A percentile compares a stretch with the other conserved stretches of the same genome.
Conservation (phyloP, 768 basidiomycete species). For the Mycena galopus region DNA sequence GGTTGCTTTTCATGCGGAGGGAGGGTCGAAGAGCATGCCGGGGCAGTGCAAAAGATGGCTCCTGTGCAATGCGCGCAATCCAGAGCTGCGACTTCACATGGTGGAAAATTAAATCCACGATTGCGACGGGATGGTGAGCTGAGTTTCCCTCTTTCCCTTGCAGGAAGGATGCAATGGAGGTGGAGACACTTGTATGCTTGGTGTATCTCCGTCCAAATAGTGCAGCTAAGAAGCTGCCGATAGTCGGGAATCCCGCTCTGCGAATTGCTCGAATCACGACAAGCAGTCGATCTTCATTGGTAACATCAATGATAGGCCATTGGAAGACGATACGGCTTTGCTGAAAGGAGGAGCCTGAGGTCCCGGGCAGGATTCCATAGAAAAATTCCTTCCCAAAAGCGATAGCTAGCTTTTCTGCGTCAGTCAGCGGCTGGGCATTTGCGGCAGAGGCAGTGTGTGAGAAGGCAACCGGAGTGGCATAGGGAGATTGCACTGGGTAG, state of each 20-base stretch:
- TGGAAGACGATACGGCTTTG: not conserved
- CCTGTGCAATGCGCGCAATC: not conserved
- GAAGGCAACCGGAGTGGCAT: too few species aligned
- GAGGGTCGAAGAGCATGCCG: not conserved
- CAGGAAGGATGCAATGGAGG: too few species aligned
- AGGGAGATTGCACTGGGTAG: too few species aligned
- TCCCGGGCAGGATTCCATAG: not conserved
- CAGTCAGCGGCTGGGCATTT: too few species aligned
- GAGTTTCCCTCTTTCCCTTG: too few species aligned
- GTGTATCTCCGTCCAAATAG: too few species aligned
- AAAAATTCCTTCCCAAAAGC: not conserved
- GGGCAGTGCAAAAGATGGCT: not conserved
- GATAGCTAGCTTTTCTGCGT: not conserved
- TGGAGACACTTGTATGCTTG: too few species aligned
- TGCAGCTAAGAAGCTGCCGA: not conserved
- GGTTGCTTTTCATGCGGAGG: not conserved
- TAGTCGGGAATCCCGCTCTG: not conserved
- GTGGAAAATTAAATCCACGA: not conserved
- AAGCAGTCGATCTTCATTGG: not conserved
- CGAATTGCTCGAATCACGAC: not conserved
- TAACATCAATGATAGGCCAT: not conserved
- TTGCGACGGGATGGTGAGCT: not conserved
- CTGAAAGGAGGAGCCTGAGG: not conserved
- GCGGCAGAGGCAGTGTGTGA: too few species aligned
- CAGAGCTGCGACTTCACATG: not conserved